A percentile compares a stretch with the other conserved stretches of the same genome.
These are phyloP conservation scores for Anthostomella pinea DNA, from an alignment of 2,329 filamentous ascomycete species.

Conservation along the genomic window DNA sequence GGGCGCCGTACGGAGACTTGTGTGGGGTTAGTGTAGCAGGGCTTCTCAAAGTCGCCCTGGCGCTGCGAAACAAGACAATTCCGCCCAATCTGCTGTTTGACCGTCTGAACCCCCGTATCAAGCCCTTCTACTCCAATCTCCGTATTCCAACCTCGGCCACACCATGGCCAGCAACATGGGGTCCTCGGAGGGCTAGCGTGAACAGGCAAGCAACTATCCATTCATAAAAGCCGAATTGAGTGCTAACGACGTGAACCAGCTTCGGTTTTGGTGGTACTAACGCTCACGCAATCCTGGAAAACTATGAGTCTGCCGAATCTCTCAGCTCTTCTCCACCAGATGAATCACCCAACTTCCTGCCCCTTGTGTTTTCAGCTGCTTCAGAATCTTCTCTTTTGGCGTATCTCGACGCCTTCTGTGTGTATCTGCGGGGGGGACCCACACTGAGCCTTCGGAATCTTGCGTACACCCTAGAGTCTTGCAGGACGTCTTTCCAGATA, in stretches of 20 bases:
- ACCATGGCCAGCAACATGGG: constrained; percentile 6
- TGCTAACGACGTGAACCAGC: no score
- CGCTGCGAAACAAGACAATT: constrained; percentile 5
- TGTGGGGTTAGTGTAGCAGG: constrained; percentile 14
- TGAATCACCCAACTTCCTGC: not conserved
- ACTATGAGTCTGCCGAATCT: constrained; percentile 3
- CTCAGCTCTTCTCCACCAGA: not conserved
- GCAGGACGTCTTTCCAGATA: no score
- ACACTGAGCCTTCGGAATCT: no score
- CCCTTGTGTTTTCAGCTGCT: constrained; percentile 16
- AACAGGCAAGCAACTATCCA: no score
- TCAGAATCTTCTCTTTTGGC: constrained; percentile 7
- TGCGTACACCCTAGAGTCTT: no score
- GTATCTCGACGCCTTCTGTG: constrained; percentile 3
- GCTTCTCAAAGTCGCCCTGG: constrained; percentile 11
- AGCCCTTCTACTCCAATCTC: constrained; percentile 6
- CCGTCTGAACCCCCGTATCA: constrained; percentile 6
- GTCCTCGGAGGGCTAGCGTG: constrained; percentile 17
- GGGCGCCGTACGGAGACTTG: no score
- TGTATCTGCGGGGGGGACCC: no score
- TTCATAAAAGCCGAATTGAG: no score
- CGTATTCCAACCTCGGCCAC: constrained; percentile 1
- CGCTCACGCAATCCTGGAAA: constrained; percentile 22
- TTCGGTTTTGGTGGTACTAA: constrained; percentile 24
- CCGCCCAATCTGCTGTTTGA: constrained; percentile 9